A percentile compares a stretch with the other conserved stretches of the same genome.
These are phyloP conservation scores for Eucalyptus pauciflora DNA, from an alignment of 345 rosid genomes.

Conservation along the genomic window DNA sequence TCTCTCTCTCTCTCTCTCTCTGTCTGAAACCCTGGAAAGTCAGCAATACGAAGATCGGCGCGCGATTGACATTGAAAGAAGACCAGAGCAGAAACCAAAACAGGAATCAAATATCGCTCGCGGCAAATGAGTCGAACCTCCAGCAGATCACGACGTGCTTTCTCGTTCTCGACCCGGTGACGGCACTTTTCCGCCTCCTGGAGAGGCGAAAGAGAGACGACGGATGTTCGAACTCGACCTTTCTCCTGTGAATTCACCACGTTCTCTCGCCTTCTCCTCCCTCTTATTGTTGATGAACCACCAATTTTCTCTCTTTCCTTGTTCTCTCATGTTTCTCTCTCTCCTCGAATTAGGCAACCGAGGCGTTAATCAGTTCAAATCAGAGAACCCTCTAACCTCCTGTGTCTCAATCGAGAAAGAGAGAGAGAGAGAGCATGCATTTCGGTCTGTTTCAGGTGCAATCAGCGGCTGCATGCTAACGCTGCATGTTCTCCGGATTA, in stretches of 20 bases:
- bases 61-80: neutral
- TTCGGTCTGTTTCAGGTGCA: neutral
- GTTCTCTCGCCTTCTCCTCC: neutral
- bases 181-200: neutral
- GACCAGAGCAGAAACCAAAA: neutral
- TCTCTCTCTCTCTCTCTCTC: too few species aligned
- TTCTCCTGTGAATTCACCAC: neutral
- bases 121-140: neutral
- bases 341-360: neutral
- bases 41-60: neutral
- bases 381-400: neutral
- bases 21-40: neutral
- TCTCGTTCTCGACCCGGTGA: neutral
- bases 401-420: neutral
- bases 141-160: neutral
- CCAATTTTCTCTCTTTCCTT: neutral
- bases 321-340: neutral
- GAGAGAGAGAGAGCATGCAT: neutral
- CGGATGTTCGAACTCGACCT: neutral
- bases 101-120: neutral
- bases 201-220: neutral
- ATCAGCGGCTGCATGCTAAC: neutral
- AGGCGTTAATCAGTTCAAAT: neutral
- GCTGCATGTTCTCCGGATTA: neutral
- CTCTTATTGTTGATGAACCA: neutral